Evolutionary conservation across 495 filamentous ascomycete genomes (phyloP).

Genomic region (Parathielavia hyrcaniae): DNA sequence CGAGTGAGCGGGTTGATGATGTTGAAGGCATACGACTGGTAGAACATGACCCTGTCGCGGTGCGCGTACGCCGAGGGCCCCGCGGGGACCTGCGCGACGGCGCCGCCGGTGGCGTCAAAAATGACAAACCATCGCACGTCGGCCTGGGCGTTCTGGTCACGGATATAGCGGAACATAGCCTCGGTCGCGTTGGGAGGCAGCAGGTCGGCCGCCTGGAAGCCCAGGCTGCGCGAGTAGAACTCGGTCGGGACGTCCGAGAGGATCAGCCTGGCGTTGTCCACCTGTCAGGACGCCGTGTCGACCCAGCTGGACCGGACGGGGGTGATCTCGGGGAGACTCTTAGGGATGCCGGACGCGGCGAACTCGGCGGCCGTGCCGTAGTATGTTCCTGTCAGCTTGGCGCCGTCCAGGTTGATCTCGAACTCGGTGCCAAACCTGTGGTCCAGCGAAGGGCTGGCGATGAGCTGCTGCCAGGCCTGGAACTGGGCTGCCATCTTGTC

Average conservation of each 20-base stretch:
- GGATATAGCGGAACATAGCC: constrained; percentile 48
- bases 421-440: too few relatives aligned
- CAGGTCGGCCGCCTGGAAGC: constrained; percentile 44
- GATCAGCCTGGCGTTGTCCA: constrained; percentile 38
- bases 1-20: too few relatives aligned
- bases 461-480: constrained; percentile 40
- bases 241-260: constrained; percentile 41
- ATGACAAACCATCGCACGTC: too few relatives aligned
- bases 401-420: too few relatives aligned
- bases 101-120: too few relatives aligned
- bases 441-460: constrained; percentile 47
- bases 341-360: constrained; percentile 40
- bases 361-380: constrained; percentile 50
- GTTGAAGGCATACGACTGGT: too few relatives aligned
- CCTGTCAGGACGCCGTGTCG: constrained; percentile 49
- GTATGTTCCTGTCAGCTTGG: too few relatives aligned
- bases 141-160: constrained; percentile 36
- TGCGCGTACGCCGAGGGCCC: too few relatives aligned
- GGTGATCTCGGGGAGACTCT: constrained; percentile 39
- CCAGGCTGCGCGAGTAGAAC: constrained; percentile 51
- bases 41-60: too few relatives aligned
- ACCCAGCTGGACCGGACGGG: too few relatives aligned
- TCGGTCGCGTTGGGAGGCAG: constrained; percentile 38
- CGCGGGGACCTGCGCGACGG: too few relatives aligned
- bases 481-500: constrained; percentile 38